These are phyloP conservation scores for Ganoderma boninense DNA, from an alignment of 1,284 basidiomycete genomes.

Conservation along the genomic window DNA sequence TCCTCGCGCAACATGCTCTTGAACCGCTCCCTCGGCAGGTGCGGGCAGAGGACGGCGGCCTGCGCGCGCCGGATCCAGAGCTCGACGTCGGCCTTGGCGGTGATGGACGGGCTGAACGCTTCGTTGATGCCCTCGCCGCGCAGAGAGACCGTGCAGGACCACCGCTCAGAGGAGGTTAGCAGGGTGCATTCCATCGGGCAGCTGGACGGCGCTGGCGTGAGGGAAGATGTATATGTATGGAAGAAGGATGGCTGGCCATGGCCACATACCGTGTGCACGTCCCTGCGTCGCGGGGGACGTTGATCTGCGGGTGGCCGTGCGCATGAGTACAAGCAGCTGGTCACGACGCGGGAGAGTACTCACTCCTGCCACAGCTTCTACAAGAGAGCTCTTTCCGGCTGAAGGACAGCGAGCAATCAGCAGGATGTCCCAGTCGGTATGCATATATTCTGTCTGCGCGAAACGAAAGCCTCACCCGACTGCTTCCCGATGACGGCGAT, in stretches of 20 bases:
- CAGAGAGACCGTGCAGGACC: conserved; percentile 44
- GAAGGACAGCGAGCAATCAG: neutral
- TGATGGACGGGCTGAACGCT: conserved; percentile 35
- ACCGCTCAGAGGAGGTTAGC: conserved; percentile 26
- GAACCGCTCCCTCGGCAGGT: conserved; percentile 24
- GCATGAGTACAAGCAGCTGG: neutral
- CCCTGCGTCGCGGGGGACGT: conserved; percentile 63
- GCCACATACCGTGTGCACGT: too few species aligned
- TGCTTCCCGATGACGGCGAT: conserved; percentile 39
- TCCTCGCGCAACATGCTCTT: conserved; percentile 29
- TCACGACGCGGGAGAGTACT: conserved; percentile 32
- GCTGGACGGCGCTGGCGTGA: conserved; percentile 13
- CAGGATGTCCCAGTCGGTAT: too few species aligned
- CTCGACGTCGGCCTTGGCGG: conserved; percentile 37
- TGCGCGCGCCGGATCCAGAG: conserved; percentile 43
- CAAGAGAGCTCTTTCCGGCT: conserved; percentile 53
- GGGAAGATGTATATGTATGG: too few species aligned
- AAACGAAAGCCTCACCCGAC: conserved; percentile 41
- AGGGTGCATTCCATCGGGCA: conserved; percentile 40
- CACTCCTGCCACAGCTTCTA: conserved; percentile 63
- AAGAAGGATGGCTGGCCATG: too few species aligned
- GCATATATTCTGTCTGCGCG: too few species aligned
- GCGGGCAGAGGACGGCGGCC: conserved; percentile 40
- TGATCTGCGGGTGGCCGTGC: conserved; percentile 50
- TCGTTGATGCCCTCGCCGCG: conserved; percentile 20